phyloP scores from a whole-genome alignment of 768 basidiomycete genomes.

The Suillus placidus region DNA sequence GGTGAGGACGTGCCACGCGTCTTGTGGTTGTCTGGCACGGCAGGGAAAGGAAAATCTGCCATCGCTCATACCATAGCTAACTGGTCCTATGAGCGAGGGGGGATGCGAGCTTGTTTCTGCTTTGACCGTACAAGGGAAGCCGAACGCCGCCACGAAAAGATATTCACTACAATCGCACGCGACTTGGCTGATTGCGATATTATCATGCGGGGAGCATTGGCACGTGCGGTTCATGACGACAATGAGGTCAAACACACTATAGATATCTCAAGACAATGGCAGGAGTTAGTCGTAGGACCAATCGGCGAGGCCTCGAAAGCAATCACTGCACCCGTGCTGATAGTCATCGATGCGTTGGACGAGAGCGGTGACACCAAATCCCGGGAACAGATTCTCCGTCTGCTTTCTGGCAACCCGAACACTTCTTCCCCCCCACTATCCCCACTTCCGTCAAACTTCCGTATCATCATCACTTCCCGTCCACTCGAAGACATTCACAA shows the following conservation, averaged over 20 bases:
- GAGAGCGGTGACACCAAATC: slow-evolving; percentile 15
- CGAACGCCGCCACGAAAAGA: background rate
- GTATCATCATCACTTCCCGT: slow-evolving; percentile 22
- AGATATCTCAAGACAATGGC: slow-evolving; percentile 16
- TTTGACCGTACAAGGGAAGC: slow-evolving; percentile 13
- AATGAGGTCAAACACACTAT: background rate
- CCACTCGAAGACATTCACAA: slow-evolving; percentile 9
- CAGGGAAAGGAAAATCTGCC: slow-evolving; percentile 23
- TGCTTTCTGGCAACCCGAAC: background rate
- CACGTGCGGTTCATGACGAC: background rate
- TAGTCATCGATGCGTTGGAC: slow-evolving; percentile 30
- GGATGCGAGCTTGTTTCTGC: slow-evolving; percentile 19
- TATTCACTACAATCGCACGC: slow-evolving; percentile 7
- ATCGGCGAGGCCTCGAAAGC: background rate
- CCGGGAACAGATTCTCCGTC: slow-evolving; percentile 18
- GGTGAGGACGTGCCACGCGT: slow-evolving; percentile 7
- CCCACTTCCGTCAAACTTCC: slow-evolving; percentile 10
- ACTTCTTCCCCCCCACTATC: background rate
- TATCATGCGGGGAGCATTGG: slow-evolving; percentile 1
- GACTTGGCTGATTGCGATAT: background rate
- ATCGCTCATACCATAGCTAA: slow-evolving; percentile 21
- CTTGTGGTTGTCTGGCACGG: slow-evolving; percentile 16
- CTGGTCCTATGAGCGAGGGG: slow-evolving; percentile 10
- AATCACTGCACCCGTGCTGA: slow-evolving; percentile 21
- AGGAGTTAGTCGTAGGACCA: slow-evolving; percentile 21